Evolutionary conservation across 371 early-diverging fungal genomes (phyloP).

Genomic region (Rhizopus arrhizus): DNA sequence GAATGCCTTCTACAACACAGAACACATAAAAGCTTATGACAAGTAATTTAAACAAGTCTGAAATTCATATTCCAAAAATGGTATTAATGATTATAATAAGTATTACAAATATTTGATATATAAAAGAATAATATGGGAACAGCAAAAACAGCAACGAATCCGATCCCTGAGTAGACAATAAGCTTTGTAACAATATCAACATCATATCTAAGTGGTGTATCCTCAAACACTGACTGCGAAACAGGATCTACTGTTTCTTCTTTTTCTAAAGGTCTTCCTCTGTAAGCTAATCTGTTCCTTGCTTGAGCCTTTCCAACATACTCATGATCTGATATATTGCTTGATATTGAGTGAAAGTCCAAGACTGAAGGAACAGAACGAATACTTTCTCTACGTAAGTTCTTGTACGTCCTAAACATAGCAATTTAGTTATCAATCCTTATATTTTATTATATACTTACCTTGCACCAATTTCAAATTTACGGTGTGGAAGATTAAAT

Average conservation of each 20-base stretch:
- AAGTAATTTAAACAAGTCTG: background rate
- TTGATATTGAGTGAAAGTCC: slow-evolving; percentile 55
- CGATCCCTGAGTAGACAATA: slow-evolving; percentile 72
- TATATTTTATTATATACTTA: slow-evolving; percentile 13
- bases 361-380: slow-evolving; percentile 67
- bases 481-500: slow-evolving; percentile 63
- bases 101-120: slow-evolving; percentile 13
- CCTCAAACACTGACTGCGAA: slow-evolving; percentile 47
- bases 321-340: slow-evolving; percentile 49
- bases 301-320: slow-evolving; percentile 38
- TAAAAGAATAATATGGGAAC: slow-evolving; percentile 54
- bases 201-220: slow-evolving; percentile 65
- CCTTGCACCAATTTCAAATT: slow-evolving; percentile 57
- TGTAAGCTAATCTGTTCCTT: slow-evolving; percentile 36
- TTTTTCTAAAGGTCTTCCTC: slow-evolving; percentile 29
- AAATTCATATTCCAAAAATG: no score
- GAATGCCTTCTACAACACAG: no score
- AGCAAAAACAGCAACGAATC: slow-evolving; percentile 57
- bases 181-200: slow-evolving; percentile 71
- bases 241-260: slow-evolving; percentile 31
- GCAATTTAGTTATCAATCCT: background rate
- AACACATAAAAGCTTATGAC: background rate
- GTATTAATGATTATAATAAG: no score
- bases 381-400: slow-evolving; percentile 58
- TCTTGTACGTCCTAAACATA: slow-evolving; percentile 58